Evolutionary conservation across 2,329 filamentous ascomycete species (phyloP).

Genomic region (Nemania sp.): DNA sequence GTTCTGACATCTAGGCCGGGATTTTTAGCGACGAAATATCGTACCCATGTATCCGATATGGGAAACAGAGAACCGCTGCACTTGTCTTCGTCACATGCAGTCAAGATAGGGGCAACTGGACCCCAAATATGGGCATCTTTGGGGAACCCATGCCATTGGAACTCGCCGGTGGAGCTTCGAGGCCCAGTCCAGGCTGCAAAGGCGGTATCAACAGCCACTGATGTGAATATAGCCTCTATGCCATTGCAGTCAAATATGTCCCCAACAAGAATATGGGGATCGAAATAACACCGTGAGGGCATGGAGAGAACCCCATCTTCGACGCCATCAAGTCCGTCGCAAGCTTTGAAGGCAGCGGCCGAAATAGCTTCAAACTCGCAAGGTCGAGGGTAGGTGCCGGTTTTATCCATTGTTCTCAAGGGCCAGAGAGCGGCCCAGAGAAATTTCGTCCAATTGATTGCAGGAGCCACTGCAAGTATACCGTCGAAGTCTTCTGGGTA

Average conservation of each 20-base stretch:
- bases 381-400: constrained; percentile 22
- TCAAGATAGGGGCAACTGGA: constrained; percentile 17
- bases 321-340: constrained; percentile 28
- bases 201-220: constrained; percentile 26
- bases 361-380: constrained; percentile 28
- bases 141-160: constrained; percentile 27
- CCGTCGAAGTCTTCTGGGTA: constrained; percentile 27
- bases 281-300: constrained; percentile 24
- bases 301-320: constrained; percentile 30
- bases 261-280: constrained; percentile 27
- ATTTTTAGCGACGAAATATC: constrained; percentile 28
- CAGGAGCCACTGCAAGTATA: constrained; percentile 21
- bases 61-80: neutral
- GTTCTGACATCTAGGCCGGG: constrained; percentile 24
- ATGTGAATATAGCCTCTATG: constrained; percentile 22
- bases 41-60: constrained; percentile 15
- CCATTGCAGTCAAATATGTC: constrained; percentile 22
- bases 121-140: constrained; percentile 21
- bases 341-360: constrained; percentile 19
- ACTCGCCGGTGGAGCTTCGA: constrained; percentile 23
- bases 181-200: constrained; percentile 25
- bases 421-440: constrained; percentile 21
- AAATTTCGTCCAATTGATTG: constrained; percentile 12
- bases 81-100: constrained; percentile 8
- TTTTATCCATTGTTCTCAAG: constrained; percentile 17